Evolutionary conservation across 2,329 filamentous ascomycete genomes (phyloP), one percentile per base, ranked within the genome.

Genomic region (Xylariaceae sp.): DNA sequence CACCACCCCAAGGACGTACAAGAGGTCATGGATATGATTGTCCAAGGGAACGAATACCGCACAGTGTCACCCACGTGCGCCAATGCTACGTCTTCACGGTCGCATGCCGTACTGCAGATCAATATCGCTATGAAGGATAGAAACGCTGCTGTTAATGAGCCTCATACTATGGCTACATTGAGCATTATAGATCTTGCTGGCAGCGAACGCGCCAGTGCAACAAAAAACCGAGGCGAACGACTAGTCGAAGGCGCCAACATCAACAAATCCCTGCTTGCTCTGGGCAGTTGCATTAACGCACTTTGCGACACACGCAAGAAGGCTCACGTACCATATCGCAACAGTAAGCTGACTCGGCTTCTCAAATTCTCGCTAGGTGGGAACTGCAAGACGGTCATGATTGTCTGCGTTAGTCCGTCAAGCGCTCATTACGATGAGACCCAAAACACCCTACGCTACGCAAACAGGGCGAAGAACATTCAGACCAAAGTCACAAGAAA

Each of bases 401-500:
- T 99, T 68, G 94, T 99, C 22, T 99, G 94, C 63, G 89, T 99
- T 47, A 96, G 91, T 60, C 94, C 94, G 1, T 96, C 90, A 1
- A 97, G 94, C 63, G 87, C 89, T 5, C 94, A 99, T 70, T 99
- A 94, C 61, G 94, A 99, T 68, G 94, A 99, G 71, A 96, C 92
- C 0, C 94, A 99, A 63, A 99, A 99, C 69, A 99, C 94, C 0
- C 77, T 99, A 15, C 88, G 95, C 61, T 99, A 99, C 64, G 94
- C 94, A 44, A 97, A 99, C 69, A 82, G 94, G 59, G 94, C 94
- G 51, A 99, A 99, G 81, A 99, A 99, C 64, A 99, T 99, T 66
- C 95, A 97, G 73, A 99, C 94, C 51, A 99, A 99, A 77, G 90
- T 96, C 49, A 96, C 94, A n/a, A 85, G 91, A 63, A 99, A 99